These are phyloP conservation scores for Zalaria sp. DNA, from an alignment of 2,329 filamentous ascomycete species.

Conservation along the genomic window DNA sequence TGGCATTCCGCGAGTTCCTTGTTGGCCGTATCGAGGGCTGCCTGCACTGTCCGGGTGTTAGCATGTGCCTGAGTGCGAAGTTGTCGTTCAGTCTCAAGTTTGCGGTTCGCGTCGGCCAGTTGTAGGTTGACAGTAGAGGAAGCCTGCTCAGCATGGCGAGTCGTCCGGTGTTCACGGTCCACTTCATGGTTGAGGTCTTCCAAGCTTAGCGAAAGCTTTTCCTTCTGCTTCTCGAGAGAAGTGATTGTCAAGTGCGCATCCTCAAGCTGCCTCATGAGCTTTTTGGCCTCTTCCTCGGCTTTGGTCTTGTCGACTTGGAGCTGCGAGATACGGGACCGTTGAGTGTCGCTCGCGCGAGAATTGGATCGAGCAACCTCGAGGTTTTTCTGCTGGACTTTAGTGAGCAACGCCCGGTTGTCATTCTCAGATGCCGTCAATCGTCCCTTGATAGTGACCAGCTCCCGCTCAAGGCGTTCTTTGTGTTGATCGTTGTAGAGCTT, in stretches of 20 bases:
- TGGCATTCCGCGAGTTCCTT: constrained; percentile 70
- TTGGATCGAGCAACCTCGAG: constrained; percentile 86
- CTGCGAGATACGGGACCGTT: constrained; percentile 59
- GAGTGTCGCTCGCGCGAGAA: constrained; percentile 72
- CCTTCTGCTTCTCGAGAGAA: constrained; percentile 82
- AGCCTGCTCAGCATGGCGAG: constrained; percentile 77
- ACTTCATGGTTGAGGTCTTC: constrained; percentile 92
- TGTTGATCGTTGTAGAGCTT: constrained; percentile 82
- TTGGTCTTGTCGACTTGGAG: constrained; percentile 74
- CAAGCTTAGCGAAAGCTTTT: constrained; percentile 75
- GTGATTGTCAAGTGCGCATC: constrained; percentile 73
- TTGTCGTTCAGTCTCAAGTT: constrained; percentile 80
- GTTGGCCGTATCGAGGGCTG: constrained; percentile 64
- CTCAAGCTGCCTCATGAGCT: constrained; percentile 69
- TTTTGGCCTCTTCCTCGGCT: constrained; percentile 68
- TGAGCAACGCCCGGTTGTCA: constrained; percentile 86
- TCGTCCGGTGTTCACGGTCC: constrained; percentile 76
- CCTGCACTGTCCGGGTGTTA: constrained; percentile 69
- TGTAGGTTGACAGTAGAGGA: constrained; percentile 69
- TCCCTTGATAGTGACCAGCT: constrained; percentile 81
- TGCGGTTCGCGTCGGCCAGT: constrained; percentile 77
- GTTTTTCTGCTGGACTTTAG: constrained; percentile 95
- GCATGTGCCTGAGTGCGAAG: constrained; percentile 72
- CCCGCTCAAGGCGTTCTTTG: constrained; percentile 83
- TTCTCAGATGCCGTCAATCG: constrained; percentile 86